Conservation (phyloP, 2,329 filamentous ascomycete species). For the Drechslerella coelobrocha region DNA sequence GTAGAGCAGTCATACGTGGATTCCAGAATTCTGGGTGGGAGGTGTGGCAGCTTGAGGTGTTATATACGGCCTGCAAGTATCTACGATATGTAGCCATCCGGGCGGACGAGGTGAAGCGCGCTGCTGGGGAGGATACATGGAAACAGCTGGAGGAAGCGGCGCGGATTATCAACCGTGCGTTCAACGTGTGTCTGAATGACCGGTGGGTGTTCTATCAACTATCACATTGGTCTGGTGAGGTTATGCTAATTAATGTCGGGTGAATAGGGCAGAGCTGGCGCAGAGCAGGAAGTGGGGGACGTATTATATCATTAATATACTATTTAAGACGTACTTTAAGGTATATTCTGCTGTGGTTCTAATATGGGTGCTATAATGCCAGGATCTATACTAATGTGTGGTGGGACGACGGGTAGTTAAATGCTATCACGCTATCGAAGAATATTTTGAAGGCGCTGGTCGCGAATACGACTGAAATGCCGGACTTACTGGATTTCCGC, state of each 20-base stretch:
- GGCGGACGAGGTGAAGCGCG: slow-evolving; percentile 74
- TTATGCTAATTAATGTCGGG: slow-evolving; percentile 24
- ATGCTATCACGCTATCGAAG: slow-evolving; percentile 85
- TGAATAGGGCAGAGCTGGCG: slow-evolving; percentile 75
- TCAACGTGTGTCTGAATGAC: slow-evolving; percentile 86
- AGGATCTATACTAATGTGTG: slow-evolving; percentile 24
- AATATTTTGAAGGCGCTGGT: slow-evolving; percentile 85
- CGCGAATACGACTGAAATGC: slow-evolving; percentile 80
- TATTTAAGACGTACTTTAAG: slow-evolving; percentile 99
- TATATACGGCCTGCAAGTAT: slow-evolving; percentile 87
- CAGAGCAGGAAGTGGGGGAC: slow-evolving; percentile 98
- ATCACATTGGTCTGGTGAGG: slow-evolving; percentile 6
- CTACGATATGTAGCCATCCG: slow-evolving; percentile 87
- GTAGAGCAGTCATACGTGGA: slow-evolving; percentile 75
- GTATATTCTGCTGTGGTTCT: slow-evolving; percentile 55
- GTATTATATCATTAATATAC: slow-evolving; percentile 89
- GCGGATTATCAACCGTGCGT: slow-evolving; percentile 87
- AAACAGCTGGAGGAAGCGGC: slow-evolving; percentile 90
- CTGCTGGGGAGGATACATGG: slow-evolving; percentile 73
- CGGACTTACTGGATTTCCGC: slow-evolving; percentile 78
- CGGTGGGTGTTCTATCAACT: slow-evolving; percentile 65
- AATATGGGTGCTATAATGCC: neutral
- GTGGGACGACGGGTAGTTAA: slow-evolving; percentile 70
- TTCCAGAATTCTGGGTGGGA: slow-evolving; percentile 79
- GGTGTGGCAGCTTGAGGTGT: slow-evolving; percentile 88